Base-by-base conservation (phyloP, 352 stramenopile species). In the Pythium plurisporium region DNA sequence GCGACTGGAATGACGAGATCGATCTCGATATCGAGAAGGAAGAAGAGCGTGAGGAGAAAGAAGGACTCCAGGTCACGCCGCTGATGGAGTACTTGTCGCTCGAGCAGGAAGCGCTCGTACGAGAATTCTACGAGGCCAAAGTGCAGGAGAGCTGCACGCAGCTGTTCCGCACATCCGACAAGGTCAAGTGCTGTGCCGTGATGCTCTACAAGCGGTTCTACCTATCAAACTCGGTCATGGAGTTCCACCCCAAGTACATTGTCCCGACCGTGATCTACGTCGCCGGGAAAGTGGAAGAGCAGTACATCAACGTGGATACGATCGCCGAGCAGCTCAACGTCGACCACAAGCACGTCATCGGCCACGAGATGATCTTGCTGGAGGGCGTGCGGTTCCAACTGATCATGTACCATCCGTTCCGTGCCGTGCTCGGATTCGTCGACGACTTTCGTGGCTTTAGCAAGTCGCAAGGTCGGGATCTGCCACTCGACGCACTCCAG, bases 181-280 rank as follows among this genome's bases (percentile, higher is more conserved):
- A 93, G 56, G 85, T 95, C 33, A 92, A 92, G 54, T 89, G 82
- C 63, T 91, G 76, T 30, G 83, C 87, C 10, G 67, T 94, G 53
- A 75, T 92, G 64, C 71, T 95, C 5, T 95, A 86, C 63, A 96
- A 96, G 59, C 79, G 87, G 9, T 96, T 96, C 63, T 96, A 93
- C 55, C 65, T 96, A 3, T 90, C 79, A 17, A 94, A 95, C 65
- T 94, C 80, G 38, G 82, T 94, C 44, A 90, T 92, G 79, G 82
- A 94, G 66, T 93, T 94, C 55, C 85, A 94, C 49, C 87, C 87
- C 9, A 94, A 94, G 62, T 90, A 77, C 55, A 77, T 96, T 48
- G 81, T 89, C 1, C 81, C 84, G 0, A 94, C 86, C 5, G 79
- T 69, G 29, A 95, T 96, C 55, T 95, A 95, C 69, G 83, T 95